A percentile compares a stretch with the other conserved stretches of the same genome.
These are phyloP conservation scores for Cyclanthera cordifolia DNA, from an alignment of 306 rosid genomes.

Conservation along the genomic window DNA sequence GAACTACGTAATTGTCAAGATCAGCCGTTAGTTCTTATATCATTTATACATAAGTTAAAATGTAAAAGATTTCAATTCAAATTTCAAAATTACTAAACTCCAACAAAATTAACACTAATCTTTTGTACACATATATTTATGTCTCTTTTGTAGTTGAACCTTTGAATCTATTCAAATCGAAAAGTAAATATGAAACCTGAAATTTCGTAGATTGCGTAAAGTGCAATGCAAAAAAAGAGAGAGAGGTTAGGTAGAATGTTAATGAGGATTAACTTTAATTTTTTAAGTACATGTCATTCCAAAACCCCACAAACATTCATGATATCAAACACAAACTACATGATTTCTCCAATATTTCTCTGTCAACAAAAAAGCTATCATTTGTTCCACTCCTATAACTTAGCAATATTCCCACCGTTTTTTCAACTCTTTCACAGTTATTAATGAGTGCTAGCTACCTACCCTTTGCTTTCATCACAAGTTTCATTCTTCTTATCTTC, in stretches of 20 bases:
- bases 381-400: slow-evolving; percentile 1
- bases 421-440: neutral
- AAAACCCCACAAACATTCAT: neutral
- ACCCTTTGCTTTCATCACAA: slow-evolving; percentile 10
- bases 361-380: neutral
- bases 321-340: neutral
- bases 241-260: neutral
- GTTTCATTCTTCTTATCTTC: neutral
- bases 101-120: neutral
- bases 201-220: neutral
- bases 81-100: too few relatives aligned
- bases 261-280: neutral
- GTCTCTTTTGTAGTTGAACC: neutral
- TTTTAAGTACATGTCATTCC: neutral
- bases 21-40: too few relatives aligned
- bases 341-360: neutral
- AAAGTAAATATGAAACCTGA: neutral
- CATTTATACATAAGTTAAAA: neutral
- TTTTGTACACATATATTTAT: too few relatives aligned
- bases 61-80: too few relatives aligned
- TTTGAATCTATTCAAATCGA: neutral
- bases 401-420: neutral
- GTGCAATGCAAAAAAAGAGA: neutral
- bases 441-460: neutral
- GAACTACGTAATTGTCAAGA: too few relatives aligned